Base-by-base conservation (phyloP, 2,329 filamentous ascomycete species). In the Alternaria viburni region DNA sequence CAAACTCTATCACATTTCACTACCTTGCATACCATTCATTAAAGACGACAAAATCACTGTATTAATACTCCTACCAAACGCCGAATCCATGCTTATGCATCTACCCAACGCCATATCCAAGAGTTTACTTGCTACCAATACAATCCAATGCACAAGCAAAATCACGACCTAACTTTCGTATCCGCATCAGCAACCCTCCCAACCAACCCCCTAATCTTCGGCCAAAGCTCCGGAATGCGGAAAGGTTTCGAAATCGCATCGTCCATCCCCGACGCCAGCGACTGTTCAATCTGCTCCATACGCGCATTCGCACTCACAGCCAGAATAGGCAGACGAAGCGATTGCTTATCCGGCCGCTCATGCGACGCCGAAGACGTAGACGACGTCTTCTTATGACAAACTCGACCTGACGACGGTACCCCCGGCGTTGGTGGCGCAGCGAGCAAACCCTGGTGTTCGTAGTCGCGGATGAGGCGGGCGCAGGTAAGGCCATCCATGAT, bases 301-400 rank as follows among this genome's bases (percentile, higher is more conserved):
- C 77, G 66, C 6, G 76, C 77, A 65, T 80, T 79, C 1, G 77
- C 76, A 45, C 75, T 80, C 3, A 79, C 75, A 11, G 76, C 77
- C 5, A 79, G 61, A 11, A 79, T 74, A 4, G 75, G 74, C 5
- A 78, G 54, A 11, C 72, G 67, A 1, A 59, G 32, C 7, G 13
- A 44, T 5, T 61, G 25, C 10, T 56, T 51, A 1, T 65, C 54
- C 5, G 50, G 10, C 1, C 26, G 36, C 21, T 45, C 26, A 5
- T 54, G 50, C 19, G 56, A 55, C 5, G 30, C n/a, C 15, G 50
- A 45, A 3, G 50, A 30, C 10, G 60, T 17, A 19, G 45, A 62
- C 1, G 8, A 45, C 2, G 5, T 46, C 55, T 25, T 49, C 3
- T 12, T 50, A 30, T 28, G 58, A 43, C 17, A 56, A 41, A 25